These are phyloP conservation scores for Psilocybe tampanensis DNA, from an alignment of 768 basidiomycete genomes.

Conservation along the genomic window DNA sequence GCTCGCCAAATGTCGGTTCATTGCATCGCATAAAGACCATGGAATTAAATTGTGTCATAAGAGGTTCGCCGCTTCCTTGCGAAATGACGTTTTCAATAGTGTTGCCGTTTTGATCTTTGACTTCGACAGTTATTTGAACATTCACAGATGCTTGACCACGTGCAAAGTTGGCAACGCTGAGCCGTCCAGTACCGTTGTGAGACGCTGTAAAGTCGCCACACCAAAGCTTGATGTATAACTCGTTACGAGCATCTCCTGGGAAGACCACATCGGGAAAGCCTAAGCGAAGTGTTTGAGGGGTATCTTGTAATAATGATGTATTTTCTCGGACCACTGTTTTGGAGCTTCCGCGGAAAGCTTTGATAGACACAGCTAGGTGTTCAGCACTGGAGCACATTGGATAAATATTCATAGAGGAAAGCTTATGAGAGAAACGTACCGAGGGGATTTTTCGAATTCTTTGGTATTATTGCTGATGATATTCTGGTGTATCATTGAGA, in stretches of 20 bases:
- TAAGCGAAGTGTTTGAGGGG: conserved; percentile 81
- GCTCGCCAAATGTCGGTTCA: conserved; percentile 90
- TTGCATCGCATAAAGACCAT: conserved; percentile 89
- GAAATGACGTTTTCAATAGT: conserved; percentile 73
- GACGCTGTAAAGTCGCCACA: conserved; percentile 80
- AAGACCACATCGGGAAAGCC: conserved; percentile 97
- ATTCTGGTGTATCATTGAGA: conserved; percentile 94
- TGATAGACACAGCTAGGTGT: conserved; percentile 79
- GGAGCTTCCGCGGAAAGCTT: conserved; percentile 85
- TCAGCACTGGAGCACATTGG: conserved; percentile 66
- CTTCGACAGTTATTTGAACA: conserved; percentile 91
- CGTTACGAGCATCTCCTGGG: conserved; percentile 90
- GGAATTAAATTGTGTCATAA: conserved; percentile 81
- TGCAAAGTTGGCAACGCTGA: conserved; percentile 65
- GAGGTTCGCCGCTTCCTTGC: conserved; percentile 84
- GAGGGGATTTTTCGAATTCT: conserved; percentile 81
- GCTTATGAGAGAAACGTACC: conserved; percentile 57
- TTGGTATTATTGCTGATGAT: conserved; percentile 79
- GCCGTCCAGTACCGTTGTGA: conserved; percentile 47
- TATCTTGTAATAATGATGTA: conserved; percentile 78
- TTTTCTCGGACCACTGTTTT: conserved; percentile 79
- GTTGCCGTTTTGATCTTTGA: conserved; percentile 71
- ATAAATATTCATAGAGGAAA: neutral
- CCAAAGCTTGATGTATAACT: conserved; percentile 96
- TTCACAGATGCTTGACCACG: conserved; percentile 62